phyloP scores from a whole-genome alignment of 345 rosid genomes.

The Ricinus communis region DNA sequence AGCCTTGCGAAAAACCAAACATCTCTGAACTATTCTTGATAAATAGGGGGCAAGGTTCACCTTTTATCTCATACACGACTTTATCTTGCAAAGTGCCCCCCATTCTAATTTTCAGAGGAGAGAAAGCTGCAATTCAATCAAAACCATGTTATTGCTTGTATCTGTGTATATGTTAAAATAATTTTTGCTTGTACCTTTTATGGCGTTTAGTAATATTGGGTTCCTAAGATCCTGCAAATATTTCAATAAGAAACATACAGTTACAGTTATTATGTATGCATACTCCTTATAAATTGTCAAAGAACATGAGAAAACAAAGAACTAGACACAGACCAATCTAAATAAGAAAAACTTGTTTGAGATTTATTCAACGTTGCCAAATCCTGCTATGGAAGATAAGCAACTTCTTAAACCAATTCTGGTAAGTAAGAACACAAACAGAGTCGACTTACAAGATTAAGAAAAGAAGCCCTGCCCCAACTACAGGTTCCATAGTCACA shows the following conservation, averaged over 20 bases:
- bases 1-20: constrained; percentile 68
- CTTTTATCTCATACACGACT: constrained; percentile 45
- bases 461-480: constrained; percentile 48
- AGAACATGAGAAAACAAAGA: too few relatives aligned
- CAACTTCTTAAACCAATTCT: neutral
- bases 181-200: constrained; percentile 52
- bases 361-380: too few relatives aligned
- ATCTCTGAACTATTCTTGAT: constrained; percentile 35
- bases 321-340: too few relatives aligned
- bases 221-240: constrained; percentile 55
- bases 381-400: neutral
- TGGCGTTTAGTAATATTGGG: constrained; percentile 54
- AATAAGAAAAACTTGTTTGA: too few relatives aligned
- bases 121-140: constrained; percentile 51
- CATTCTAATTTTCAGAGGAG: constrained; percentile 70
- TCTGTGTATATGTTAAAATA: neutral
- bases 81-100: constrained; percentile 77
- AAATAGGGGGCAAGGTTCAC: constrained; percentile 46
- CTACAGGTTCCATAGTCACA: constrained; percentile 52
- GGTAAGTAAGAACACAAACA: neutral
- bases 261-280: too few relatives aligned
- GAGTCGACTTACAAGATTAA: constrained; percentile 35
- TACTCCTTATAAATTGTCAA: too few relatives aligned
- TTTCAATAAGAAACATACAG: neutral
- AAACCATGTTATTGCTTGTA: neutral